These are phyloP conservation scores for Arthrinium phaeospermum DNA, from an alignment of 2,329 filamentous ascomycete genomes.

Conservation along the genomic window DNA sequence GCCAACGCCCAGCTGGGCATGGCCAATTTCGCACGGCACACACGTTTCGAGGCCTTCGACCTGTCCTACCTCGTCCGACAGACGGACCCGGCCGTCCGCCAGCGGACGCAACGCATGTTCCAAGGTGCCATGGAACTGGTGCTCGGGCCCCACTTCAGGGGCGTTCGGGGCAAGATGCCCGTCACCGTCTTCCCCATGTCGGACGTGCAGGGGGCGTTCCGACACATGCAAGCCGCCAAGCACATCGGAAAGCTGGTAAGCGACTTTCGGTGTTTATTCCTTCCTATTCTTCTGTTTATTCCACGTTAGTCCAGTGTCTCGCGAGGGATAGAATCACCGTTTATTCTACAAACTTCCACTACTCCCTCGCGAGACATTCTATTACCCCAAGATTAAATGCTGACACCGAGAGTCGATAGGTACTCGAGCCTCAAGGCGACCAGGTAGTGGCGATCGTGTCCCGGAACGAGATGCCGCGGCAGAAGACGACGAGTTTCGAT, in stretches of 20 bases:
- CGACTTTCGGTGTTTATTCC: no score
- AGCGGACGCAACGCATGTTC: slow-evolving; percentile 26
- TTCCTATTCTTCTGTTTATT: no score
- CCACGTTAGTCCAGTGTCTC: no score
- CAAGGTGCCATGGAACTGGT: slow-evolving; percentile 23
- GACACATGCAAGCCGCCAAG: slow-evolving; percentile 27
- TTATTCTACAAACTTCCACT: no score
- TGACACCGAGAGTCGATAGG: no score
- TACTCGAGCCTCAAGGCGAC: slow-evolving; percentile 27
- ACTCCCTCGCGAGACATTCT: no score
- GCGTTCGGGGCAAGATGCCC: slow-evolving; percentile 21
- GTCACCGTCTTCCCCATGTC: slow-evolving; percentile 25
- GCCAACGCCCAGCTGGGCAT: slow-evolving; percentile 21
- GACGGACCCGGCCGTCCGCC: neutral
- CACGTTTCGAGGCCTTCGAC: slow-evolving; percentile 29
- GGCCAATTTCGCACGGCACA: slow-evolving; percentile 26
- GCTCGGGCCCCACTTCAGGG: neutral
- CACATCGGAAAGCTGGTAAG: slow-evolving; percentile 28
- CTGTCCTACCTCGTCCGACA: slow-evolving; percentile 26
- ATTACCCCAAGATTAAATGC: no score
- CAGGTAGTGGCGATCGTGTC: slow-evolving; percentile 27
- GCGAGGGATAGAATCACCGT: no score
- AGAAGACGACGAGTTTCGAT: slow-evolving; percentile 19
- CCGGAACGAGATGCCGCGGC: slow-evolving; percentile 15
- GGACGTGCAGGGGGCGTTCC: slow-evolving; percentile 28